Conservation (phyloP, 139 green algal species). For the Ostreobium quekettii region DNA sequence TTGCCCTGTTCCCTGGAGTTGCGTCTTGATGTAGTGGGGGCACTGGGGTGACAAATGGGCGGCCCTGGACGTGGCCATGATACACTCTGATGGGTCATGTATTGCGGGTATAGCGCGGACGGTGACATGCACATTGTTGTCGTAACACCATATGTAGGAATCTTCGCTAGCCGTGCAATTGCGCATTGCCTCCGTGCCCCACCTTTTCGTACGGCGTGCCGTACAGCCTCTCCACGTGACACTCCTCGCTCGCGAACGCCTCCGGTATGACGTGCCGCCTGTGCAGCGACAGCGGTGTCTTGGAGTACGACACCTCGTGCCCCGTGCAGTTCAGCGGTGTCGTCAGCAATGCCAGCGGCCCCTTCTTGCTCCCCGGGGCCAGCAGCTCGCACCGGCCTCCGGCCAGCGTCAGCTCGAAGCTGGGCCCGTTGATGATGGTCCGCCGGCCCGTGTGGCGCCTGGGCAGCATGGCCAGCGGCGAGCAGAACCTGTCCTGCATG, state of each 20-base stretch:
- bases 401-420: conserved; percentile 15
- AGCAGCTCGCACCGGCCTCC: conserved; percentile 5
- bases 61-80: too few relatives aligned
- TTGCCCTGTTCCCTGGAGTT: too few relatives aligned
- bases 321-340: background rate
- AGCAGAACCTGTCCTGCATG: conserved; percentile 15
- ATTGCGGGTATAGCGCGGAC: too few relatives aligned
- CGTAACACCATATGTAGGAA: too few relatives aligned
- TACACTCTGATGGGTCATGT: too few relatives aligned
- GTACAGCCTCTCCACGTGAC: conserved; percentile 5
- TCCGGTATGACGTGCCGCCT: conserved; percentile 1
- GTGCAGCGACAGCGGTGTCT: conserved; percentile 12
- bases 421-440: conserved; percentile 17
- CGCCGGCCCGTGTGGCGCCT: conserved; percentile 1
- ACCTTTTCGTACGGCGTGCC: conserved; percentile 17
- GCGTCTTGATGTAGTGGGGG: too few relatives aligned
- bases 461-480: conserved; percentile 12
- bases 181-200: too few relatives aligned
- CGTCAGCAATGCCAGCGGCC: background rate
- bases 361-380: background rate
- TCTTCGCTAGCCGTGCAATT: too few relatives aligned
- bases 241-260: conserved; percentile 12
- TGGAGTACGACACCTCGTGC: conserved; percentile 11
- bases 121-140: too few relatives aligned
- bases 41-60: too few relatives aligned